These are phyloP conservation scores for Aspergillus bridgeri DNA, from an alignment of 495 filamentous ascomycete species.

Conservation along the genomic window DNA sequence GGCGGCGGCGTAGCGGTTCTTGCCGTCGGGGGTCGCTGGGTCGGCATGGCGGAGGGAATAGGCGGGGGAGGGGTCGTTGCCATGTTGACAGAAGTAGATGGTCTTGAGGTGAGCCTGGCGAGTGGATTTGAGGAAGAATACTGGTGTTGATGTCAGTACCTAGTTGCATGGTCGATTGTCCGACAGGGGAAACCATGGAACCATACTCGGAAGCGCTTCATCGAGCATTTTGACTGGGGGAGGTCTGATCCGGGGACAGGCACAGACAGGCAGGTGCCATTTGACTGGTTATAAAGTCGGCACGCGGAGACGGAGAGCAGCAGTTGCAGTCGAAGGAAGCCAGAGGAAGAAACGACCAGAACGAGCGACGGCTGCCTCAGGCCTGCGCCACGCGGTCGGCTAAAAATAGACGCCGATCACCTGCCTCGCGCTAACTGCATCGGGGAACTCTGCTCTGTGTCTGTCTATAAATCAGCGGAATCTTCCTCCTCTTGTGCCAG, in stretches of 20 bases:
- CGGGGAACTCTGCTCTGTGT: background rate
- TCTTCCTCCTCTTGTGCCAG: background rate
- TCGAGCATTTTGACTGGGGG: constrained; percentile 65
- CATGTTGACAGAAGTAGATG: constrained; percentile 74
- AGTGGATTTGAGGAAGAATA: constrained; percentile 59
- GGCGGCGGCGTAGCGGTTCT: constrained; percentile 81
- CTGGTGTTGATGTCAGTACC: constrained; percentile 39
- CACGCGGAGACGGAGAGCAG: background rate
- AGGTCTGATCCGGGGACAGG: background rate
- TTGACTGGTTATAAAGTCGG: background rate
- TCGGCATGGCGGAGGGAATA: constrained; percentile 76
- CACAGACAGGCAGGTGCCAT: background rate
- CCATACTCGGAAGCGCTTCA: constrained; percentile 81
- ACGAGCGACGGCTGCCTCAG: background rate
- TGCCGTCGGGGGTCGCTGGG: constrained; percentile 61
- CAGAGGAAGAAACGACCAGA: background rate
- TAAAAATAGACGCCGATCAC: constrained; percentile 18
- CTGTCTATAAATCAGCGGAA: background rate
- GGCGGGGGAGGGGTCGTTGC: constrained; percentile 71
- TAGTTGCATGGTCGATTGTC: constrained; percentile 11
- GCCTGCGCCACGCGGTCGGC: constrained; percentile 21
- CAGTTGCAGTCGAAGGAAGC: constrained; percentile 3
- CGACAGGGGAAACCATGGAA: constrained; percentile 18
- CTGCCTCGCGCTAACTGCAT: background rate
- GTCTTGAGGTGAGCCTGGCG: constrained; percentile 52